These are phyloP conservation scores for Trypanosoma congolense DNA, from an alignment of 208 protist genomes.

Conservation along the genomic window DNA sequence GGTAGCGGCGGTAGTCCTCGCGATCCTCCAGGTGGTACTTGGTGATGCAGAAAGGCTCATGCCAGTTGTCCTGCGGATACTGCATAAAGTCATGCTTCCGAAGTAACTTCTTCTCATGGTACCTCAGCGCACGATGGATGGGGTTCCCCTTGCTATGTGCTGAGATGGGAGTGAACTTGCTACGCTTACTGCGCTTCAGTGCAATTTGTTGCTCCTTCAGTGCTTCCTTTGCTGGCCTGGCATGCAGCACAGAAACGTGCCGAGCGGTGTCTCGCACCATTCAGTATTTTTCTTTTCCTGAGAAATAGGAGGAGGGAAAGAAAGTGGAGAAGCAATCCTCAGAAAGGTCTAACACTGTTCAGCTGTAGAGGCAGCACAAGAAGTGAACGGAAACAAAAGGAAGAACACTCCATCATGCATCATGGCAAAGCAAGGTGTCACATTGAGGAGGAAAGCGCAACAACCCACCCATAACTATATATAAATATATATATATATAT, in stretches of 20 bases:
- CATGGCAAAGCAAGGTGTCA: too few species aligned
- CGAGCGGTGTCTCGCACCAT: slow-evolving; percentile 68
- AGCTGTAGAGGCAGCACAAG: background rate
- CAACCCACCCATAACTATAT: too few species aligned
- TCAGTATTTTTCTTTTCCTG: background rate
- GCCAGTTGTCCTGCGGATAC: slow-evolving; percentile 89
- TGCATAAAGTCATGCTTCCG: slow-evolving; percentile 92
- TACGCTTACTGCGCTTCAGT: slow-evolving; percentile 73
- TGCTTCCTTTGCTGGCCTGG: slow-evolving; percentile 38
- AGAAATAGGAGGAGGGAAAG: slow-evolving; percentile 2
- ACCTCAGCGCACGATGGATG: slow-evolving; percentile 82
- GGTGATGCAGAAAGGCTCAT: slow-evolving; percentile 88
- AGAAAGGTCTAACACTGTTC: too few species aligned
- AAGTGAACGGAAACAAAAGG: slow-evolving; percentile 22
- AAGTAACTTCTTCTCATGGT: slow-evolving; percentile 86
- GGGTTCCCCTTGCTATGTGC: slow-evolving; percentile 77
- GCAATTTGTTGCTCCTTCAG: slow-evolving; percentile 48
- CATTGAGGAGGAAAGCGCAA: too few species aligned
- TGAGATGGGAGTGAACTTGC: slow-evolving; percentile 72
- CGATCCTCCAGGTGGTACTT: slow-evolving; percentile 91
- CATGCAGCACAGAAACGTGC: slow-evolving; percentile 31
- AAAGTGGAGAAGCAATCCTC: slow-evolving; percentile 12
- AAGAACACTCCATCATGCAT: too few species aligned
- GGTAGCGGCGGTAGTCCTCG: slow-evolving; percentile 90
- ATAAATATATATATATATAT: too few species aligned